phyloP scores from a whole-genome alignment of 1,284 basidiomycete species.

The Chiua sp. region DNA sequence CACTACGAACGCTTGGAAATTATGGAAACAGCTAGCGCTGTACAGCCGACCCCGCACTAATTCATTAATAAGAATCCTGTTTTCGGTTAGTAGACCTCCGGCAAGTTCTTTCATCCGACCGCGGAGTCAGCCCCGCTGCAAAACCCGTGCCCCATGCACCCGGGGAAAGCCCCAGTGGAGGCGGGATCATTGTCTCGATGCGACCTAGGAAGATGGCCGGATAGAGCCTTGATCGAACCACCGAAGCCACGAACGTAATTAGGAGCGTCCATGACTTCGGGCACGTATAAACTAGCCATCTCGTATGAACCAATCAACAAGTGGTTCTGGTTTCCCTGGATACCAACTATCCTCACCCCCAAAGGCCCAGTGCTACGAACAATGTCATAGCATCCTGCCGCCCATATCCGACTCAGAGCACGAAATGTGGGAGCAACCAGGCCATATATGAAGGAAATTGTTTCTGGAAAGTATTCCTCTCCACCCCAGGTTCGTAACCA shows the following conservation, averaged over 20 bases:
- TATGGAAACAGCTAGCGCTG: neutral
- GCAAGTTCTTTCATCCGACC: neutral
- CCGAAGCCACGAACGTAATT: too few species aligned
- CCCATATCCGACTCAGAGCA: neutral
- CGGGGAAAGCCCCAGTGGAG: neutral
- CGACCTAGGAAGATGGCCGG: too few species aligned
- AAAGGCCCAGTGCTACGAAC: neutral
- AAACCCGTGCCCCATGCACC: neutral
- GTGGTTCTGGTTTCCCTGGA: neutral
- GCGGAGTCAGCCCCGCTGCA: neutral
- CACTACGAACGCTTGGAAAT: constrained; percentile 22
- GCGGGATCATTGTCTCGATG: neutral
- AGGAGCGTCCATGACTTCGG: too few species aligned
- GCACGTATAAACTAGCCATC: too few species aligned
- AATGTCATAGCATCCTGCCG: neutral
- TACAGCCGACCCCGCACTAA: neutral
- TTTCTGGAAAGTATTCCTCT: neutral
- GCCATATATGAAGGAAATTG: neutral
- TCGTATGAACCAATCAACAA: neutral
- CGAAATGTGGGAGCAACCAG: neutral
- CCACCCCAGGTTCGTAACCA: neutral
- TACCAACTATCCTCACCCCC: neutral
- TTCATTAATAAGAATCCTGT: constrained; percentile 24
- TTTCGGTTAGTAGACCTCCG: neutral
- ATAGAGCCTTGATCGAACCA: too few species aligned